Percentiles rank a stretch among this genome's conserved stretches.
Evolutionary conservation across 1,284 basidiomycete genomes (phyloP).

Genomic region (Leccinum variabile): DNA sequence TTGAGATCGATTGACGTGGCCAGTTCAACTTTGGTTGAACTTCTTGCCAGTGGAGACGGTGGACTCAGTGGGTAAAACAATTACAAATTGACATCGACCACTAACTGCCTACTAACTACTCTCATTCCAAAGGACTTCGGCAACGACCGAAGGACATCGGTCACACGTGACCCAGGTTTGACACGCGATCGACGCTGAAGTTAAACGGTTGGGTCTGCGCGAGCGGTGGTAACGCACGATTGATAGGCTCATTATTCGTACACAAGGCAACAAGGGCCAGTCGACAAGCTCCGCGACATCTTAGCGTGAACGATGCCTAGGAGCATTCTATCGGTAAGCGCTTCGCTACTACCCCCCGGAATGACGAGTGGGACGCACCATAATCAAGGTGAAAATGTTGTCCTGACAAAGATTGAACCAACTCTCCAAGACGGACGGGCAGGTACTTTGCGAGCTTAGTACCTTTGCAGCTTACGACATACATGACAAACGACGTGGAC

Average conservation of each 20-base stretch:
- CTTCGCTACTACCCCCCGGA: constrained; percentile 27
- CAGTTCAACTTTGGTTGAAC: too few species aligned
- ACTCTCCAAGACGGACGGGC: constrained; percentile 58
- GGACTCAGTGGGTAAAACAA: too few species aligned
- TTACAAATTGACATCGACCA: too few species aligned
- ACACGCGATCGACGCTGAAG: too few species aligned
- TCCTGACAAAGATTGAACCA: constrained; percentile 81
- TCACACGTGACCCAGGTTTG: too few species aligned
- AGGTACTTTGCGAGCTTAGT: constrained; percentile 55
- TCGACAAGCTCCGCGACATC: constrained; percentile 4
- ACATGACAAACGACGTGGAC: constrained; percentile 64
- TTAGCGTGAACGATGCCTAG: constrained; percentile 48
- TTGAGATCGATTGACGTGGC: too few species aligned
- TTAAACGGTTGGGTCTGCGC: too few species aligned
- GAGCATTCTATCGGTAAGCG: constrained; percentile 14
- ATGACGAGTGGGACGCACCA: constrained; percentile 53
- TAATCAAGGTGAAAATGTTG: constrained; percentile 86
- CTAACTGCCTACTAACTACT: too few species aligned
- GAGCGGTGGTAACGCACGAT: too few species aligned
- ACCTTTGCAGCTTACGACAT: constrained; percentile 68
- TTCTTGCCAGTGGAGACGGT: too few species aligned
- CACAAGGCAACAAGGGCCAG: constrained; percentile 30
- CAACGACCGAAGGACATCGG: too few species aligned
- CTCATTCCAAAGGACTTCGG: too few species aligned
- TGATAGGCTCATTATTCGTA: constrained; percentile 37